Base-by-base conservation (phyloP, 345 rosid species). In the Psidium guajava region DNA sequence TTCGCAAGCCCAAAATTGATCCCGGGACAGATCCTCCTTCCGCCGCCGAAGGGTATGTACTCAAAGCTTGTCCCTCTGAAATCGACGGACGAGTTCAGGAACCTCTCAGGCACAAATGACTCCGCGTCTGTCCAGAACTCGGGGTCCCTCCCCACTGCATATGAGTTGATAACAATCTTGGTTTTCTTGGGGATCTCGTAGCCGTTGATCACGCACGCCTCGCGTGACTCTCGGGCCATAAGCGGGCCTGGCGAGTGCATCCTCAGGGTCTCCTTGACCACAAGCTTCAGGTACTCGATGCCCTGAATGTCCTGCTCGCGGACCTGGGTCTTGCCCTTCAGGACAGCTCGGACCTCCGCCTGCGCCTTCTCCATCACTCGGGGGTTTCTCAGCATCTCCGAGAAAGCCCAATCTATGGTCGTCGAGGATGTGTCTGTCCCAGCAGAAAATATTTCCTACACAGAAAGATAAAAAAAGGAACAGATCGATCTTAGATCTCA, bases 21-120 rank as follows among this genome's bases (percentile, higher is more conserved):
- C 22, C 89, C 86, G 1, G 89, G 87, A 21, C 87, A 87, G 2
- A 85, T 85, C 84, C 89, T 85, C 32, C 87, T 85, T 54, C 89
- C 89, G 0, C 80, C 81, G 0, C 89, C 89, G 10, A 87, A 88
- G 36, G 89, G 87, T 24, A 85, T 58, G 50, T 36, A 85, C 73
- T 81, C 55, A 44, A 88, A 86, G 58, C 54, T 25, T 2, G 44
- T 28, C 8, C 90, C 90, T 61, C 83, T 51, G 61, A 81, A 86
- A 50, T 84, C 86, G 6, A 88, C 49, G 3, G 85, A 14, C 2
- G 80, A 84, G 40, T 84, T 44, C 75, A 64, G 15, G 74, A 88
- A 86, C 69, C 90, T 86, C 57, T 86, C 88, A 0, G 86, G 90
- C 47, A 20, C 8, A 24, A 88, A 88, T n/a, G 51, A 81, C 14